These are phyloP conservation scores for Serpula lacrymans DNA, from an alignment of 768 basidiomycete genomes.

Conservation along the genomic window DNA sequence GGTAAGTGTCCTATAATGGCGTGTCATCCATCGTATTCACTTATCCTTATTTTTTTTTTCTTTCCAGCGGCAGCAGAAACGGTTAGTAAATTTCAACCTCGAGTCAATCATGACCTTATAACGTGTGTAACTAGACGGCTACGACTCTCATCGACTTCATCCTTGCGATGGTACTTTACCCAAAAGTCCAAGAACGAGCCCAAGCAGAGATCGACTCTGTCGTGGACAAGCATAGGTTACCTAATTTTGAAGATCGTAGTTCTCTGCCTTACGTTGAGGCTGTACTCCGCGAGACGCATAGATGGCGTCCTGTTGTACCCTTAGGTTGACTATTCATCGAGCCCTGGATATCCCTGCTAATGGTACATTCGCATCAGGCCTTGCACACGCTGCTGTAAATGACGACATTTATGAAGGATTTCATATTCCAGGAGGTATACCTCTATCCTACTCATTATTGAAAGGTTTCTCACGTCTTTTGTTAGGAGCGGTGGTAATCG, in stretches of 20 bases:
- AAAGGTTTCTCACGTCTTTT: no score
- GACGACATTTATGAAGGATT: constrained; percentile 46
- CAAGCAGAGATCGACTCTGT: constrained; percentile 35
- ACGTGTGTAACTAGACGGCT: constrained; percentile 21
- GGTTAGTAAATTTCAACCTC: constrained; percentile 11
- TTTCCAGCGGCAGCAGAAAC: constrained; percentile 31
- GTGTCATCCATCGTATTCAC: background rate
- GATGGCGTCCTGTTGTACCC: constrained; percentile 34
- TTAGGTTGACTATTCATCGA: constrained; percentile 24
- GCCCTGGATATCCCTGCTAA: background rate
- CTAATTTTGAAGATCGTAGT: constrained; percentile 24
- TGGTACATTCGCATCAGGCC: constrained; percentile 15
- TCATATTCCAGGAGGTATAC: constrained; percentile 51
- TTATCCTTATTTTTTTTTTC: background rate
- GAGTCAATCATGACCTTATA: background rate
- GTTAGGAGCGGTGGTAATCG: background rate
- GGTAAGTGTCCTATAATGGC: constrained; percentile 14
- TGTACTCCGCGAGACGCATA: constrained; percentile 27
- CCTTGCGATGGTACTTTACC: constrained; percentile 34
- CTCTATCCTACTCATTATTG: no score
- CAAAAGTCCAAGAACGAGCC: constrained; percentile 32
- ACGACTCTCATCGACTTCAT: constrained; percentile 29
- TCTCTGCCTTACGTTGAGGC: constrained; percentile 25
- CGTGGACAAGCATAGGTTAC: constrained; percentile 28
- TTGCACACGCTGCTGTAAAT: constrained; percentile 32